These are phyloP conservation scores for Xenoacremonium recifei DNA, from an alignment of 2,329 filamentous ascomycete genomes.

Conservation along the genomic window DNA sequence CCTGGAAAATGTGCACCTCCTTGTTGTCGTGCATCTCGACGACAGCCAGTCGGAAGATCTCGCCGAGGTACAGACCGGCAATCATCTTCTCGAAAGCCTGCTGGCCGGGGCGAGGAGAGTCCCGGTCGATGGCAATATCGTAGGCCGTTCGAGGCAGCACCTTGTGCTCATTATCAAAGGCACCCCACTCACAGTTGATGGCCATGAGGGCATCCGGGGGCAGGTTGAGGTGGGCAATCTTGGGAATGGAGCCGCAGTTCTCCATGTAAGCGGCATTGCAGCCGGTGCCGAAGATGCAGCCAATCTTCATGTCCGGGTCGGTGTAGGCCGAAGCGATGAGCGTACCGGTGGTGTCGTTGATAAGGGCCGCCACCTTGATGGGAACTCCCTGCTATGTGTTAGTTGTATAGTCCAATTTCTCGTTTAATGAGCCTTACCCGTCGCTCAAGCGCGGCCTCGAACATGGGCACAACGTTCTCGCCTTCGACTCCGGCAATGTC, in stretches of 20 bases:
- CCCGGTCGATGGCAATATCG: slow-evolving; percentile 83
- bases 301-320: slow-evolving; percentile 88
- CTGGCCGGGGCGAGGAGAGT: slow-evolving; percentile 89
- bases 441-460: slow-evolving; percentile 74
- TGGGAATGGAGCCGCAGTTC: slow-evolving; percentile 83
- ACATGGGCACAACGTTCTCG: slow-evolving; percentile 83
- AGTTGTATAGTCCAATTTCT: slow-evolving; percentile 7
- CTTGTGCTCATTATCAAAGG: slow-evolving; percentile 91
- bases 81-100: slow-evolving; percentile 99
- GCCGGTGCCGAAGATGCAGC: slow-evolving; percentile 97
- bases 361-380: slow-evolving; percentile 87
- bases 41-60: slow-evolving; percentile 87
- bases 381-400: slow-evolving; percentile 65
- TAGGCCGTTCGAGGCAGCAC: slow-evolving; percentile 84
- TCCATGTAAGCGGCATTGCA: slow-evolving; percentile 99
- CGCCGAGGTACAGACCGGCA: slow-evolving; percentile 88
- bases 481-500: slow-evolving; percentile 92
- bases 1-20: slow-evolving; percentile 73
- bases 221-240: slow-evolving; percentile 88
- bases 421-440: slow-evolving; percentile 27
- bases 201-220: slow-evolving; percentile 82
- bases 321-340: slow-evolving; percentile 96
- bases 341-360: slow-evolving; percentile 97
- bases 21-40: slow-evolving; percentile 82
- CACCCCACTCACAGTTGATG: slow-evolving; percentile 97